These are phyloP conservation scores for Syncephalastrum racemosum DNA, from an alignment of 371 early-diverging fungal species.

Conservation along the genomic window DNA sequence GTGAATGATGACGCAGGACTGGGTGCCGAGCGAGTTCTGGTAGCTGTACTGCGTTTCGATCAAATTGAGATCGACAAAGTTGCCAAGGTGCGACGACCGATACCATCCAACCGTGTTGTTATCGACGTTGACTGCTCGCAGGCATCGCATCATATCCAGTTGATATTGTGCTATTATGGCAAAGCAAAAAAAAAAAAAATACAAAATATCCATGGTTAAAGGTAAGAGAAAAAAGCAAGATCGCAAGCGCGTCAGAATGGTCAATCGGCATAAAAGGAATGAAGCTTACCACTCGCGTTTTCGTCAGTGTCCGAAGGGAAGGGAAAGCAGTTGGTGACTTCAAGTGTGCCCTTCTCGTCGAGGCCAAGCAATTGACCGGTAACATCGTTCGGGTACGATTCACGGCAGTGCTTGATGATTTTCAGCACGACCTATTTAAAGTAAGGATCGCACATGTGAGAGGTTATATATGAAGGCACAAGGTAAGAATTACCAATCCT, in stretches of 20 bases:
- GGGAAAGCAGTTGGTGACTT: slow-evolving; percentile 90
- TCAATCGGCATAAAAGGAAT: background rate
- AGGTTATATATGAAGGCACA: background rate
- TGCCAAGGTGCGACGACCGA: slow-evolving; percentile 84
- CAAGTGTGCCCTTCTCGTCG: slow-evolving; percentile 80
- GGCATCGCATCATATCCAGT: slow-evolving; percentile 88
- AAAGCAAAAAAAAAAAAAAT: slow-evolving; percentile 11
- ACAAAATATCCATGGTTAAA: too few relatives aligned
- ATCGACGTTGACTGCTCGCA: slow-evolving; percentile 93
- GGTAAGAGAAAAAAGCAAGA: too few relatives aligned
- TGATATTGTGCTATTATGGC: slow-evolving; percentile 77
- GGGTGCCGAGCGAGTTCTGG: slow-evolving; percentile 81
- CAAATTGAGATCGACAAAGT: slow-evolving; percentile 87
- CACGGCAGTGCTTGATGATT: slow-evolving; percentile 95
- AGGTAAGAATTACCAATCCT: slow-evolving; percentile 46
- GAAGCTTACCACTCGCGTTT: slow-evolving; percentile 44
- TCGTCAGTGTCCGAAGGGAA: slow-evolving; percentile 67
- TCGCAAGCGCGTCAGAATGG: slow-evolving; percentile 26
- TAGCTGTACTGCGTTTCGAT: slow-evolving; percentile 90
- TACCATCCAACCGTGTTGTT: slow-evolving; percentile 98
- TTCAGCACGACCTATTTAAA: slow-evolving; percentile 77
- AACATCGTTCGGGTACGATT: slow-evolving; percentile 74
- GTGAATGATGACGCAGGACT: slow-evolving; percentile 90
- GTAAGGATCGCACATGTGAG: background rate
- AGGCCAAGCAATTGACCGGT: slow-evolving; percentile 91